A percentile compares a stretch with the other conserved stretches of the same genome.
Evolutionary conservation across 805 yeast species (phyloP).

Genomic region (Kluyveromyces lactis): DNA sequence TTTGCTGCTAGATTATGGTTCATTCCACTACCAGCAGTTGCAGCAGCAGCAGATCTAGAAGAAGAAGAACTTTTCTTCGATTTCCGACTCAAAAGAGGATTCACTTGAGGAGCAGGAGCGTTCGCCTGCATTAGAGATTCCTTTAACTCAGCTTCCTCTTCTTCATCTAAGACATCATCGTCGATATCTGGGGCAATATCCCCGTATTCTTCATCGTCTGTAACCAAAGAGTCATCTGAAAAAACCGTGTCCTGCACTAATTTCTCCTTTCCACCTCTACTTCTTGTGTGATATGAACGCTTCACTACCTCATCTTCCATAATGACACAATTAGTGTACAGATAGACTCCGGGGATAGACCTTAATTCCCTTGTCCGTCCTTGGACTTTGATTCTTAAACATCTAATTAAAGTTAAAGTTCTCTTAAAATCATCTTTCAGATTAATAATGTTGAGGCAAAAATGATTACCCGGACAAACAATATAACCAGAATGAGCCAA

Average conservation of each 20-base stretch:
- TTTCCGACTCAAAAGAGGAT: conserved; percentile 5
- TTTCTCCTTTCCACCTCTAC: conserved; percentile 18
- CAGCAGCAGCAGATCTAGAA: conserved; percentile 6
- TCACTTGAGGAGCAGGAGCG: conserved; percentile 4
- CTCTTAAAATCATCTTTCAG: too few species aligned
- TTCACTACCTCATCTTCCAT: conserved; percentile 4
- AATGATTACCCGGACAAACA: too few species aligned
- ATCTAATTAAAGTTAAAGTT: too few species aligned
- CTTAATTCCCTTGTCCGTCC: not conserved
- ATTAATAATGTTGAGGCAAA: too few species aligned
- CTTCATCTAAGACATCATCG: conserved; percentile 14
- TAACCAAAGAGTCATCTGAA: conserved; percentile 26
- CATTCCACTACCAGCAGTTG: not conserved
- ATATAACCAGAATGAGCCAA: too few species aligned
- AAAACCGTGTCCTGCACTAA: conserved; percentile 22
- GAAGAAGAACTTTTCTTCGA: conserved; percentile 9
- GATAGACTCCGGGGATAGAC: not conserved
- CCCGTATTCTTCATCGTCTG: conserved; percentile 21
- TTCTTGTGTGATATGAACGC: conserved; percentile 17
- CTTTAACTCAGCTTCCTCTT: not conserved
- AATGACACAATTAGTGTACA: not conserved
- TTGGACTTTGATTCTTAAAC: not conserved
- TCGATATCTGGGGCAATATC: conserved; percentile 18
- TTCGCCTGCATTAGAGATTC: conserved; percentile 4
- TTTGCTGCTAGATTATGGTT: conserved; percentile 33